A percentile compares a stretch with the other conserved stretches of the same genome.
Conservation (phyloP, 164 flowering plant genomes). For the Dillenia suffruticosa region DNA sequence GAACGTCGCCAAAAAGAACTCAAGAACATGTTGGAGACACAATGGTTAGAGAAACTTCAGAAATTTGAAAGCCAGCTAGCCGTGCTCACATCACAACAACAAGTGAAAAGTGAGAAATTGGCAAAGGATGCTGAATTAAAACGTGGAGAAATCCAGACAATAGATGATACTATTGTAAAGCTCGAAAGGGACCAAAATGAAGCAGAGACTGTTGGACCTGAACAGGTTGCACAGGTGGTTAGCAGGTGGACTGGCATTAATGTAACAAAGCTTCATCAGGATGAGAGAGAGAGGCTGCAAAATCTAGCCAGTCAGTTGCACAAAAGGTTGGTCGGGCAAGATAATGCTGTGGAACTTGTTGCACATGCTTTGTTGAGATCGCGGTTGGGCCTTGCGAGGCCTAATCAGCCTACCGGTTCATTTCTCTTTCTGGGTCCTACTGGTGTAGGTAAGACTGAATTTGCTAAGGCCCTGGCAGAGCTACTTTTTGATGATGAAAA, state of each 20-base stretch:
- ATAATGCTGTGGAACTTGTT: constrained; percentile 55
- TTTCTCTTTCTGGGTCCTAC: constrained; percentile 90
- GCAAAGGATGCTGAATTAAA: constrained; percentile 45
- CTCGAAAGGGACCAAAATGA: constrained; percentile 60
- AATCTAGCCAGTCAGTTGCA: constrained; percentile 44
- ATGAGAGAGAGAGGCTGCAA: constrained; percentile 40
- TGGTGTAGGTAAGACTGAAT: constrained; percentile 56
- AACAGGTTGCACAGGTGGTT: constrained; percentile 88
- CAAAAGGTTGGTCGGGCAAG: constrained; percentile 68
- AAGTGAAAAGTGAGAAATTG: too few relatives aligned
- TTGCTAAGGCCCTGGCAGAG: constrained; percentile 10
- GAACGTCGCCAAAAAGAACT: too few relatives aligned
- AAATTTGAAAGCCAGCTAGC: too few relatives aligned
- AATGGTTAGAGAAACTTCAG: too few relatives aligned
- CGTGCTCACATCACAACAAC: too few relatives aligned
- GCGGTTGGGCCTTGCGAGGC: constrained; percentile 75
- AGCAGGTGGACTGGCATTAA: constrained; percentile 96
- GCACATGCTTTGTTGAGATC: constrained; percentile 52
- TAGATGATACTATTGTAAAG: constrained; percentile 58
- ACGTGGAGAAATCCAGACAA: constrained; percentile 75
- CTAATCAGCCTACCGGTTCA: constrained; percentile 85
- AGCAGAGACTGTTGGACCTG: constrained; percentile 81
- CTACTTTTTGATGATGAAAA: constrained; percentile 10
- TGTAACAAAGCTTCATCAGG: constrained; percentile 40
- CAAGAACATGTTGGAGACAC: too few relatives aligned